Base-by-base conservation (phyloP, 129 eudicot species). In the Centella asiatica region DNA sequence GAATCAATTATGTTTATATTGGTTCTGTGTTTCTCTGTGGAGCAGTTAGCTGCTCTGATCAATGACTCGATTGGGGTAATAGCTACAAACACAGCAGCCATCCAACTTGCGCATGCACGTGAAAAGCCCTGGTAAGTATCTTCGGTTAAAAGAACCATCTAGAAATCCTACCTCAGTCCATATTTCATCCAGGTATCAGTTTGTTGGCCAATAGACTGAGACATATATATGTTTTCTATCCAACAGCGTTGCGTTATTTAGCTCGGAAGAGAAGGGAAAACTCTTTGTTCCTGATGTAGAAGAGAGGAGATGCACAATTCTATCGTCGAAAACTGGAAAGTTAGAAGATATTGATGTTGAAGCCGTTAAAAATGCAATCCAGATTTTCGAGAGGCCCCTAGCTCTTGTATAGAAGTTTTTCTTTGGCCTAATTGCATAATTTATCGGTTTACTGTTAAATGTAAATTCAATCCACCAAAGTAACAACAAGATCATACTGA, bases 51-150 rank as follows among this genome's bases (percentile, higher is more conserved):
- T 55, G 95, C 95, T 61, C 78, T 90, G 49, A 83, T 90, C 58
- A 86, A 90, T 33, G 97, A 86, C 73, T 83, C 97, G 18, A 79
- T 75, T 34, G 97, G 97, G 29, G 97, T 90, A 31, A 83, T 90
- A 71, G 79, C 83, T 47, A 86, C 95, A 32, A 90, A 90, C 75
- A 90, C 95, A 67, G 94, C 97, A 23, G 95, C 97, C 13, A 42
- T 86, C 49, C 95, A 76, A 37, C 81, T 90, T 50, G 93, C 97
- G 15, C 57, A 64, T 42, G 95, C 97, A 18, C 87, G 94, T 7
- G 78, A 71, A 65, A 90, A 83, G 69, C 93, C 97, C 37, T 71
- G 97, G 97, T 84, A 42, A 74, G 71, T 19, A 66, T 32, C 28
- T 26, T 17, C 20, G 7, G 14, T 23, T 2, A 39, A 53, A 29